Conservation (phyloP, 441 rosid genomes). For the Rhodomyrtus psidioides region DNA sequence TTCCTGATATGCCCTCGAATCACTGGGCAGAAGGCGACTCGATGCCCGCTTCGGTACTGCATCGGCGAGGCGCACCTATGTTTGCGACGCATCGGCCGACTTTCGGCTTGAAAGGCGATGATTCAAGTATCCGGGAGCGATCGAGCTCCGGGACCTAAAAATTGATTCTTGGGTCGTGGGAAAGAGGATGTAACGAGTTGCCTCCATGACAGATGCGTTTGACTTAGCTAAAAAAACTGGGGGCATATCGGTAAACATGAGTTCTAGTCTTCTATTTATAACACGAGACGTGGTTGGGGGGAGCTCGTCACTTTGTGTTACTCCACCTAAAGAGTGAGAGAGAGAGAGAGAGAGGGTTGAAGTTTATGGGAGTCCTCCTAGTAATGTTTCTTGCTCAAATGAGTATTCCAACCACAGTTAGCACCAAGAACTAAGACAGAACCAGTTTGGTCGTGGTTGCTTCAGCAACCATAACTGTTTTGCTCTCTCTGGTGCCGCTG, state of each 20-base stretch:
- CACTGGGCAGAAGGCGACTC: neutral
- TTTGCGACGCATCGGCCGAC: neutral
- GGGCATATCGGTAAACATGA: neutral
- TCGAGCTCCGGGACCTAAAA: neutral
- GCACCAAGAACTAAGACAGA: neutral
- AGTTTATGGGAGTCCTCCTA: slow-evolving; percentile 6
- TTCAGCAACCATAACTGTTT: neutral
- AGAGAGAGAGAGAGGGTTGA: neutral
- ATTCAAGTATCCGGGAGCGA: neutral
- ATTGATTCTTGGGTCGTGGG: neutral
- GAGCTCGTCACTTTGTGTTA: neutral
- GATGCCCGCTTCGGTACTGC: neutral
- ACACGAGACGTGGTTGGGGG: neutral
- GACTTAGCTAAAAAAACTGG: neutral
- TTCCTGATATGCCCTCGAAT: neutral
- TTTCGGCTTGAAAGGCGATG: neutral
- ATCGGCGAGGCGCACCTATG: neutral
- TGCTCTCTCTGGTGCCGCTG: slow-evolving; percentile 5
- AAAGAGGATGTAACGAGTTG: neutral
- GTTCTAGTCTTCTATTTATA: slow-evolving; percentile 1
- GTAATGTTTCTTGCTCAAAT: slow-evolving; percentile 94
- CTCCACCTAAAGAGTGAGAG: neutral
- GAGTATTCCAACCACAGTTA: slow-evolving; percentile 71
- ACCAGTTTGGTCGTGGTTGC: neutral
- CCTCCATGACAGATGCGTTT: neutral